phyloP scores from a whole-genome alignment of 2,329 filamentous ascomycete species.

The Microsporum ferrugineum region DNA sequence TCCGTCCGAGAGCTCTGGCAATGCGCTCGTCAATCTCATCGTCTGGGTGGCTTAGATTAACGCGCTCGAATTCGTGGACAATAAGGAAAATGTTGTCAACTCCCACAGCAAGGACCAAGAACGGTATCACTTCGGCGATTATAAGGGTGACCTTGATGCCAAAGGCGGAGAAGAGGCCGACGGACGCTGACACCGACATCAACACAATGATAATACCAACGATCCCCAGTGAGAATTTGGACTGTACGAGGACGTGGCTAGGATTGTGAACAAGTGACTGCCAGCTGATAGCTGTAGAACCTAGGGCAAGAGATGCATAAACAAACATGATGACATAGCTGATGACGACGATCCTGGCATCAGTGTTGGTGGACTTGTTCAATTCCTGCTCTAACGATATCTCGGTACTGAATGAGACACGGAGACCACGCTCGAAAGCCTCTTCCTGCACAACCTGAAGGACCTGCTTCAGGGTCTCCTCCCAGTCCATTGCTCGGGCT shows the following conservation, averaged over 20 bases:
- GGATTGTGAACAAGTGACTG: constrained; percentile 71
- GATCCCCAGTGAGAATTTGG: constrained; percentile 91
- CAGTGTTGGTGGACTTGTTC: constrained; percentile 96
- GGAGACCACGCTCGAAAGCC: constrained; percentile 62
- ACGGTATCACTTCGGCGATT: constrained; percentile 96
- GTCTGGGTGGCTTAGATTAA: constrained; percentile 85
- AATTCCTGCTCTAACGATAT: constrained; percentile 89
- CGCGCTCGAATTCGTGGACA: constrained; percentile 92
- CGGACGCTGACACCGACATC: constrained; percentile 93
- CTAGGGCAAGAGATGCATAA: constrained; percentile 85
- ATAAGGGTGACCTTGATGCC: constrained; percentile 93
- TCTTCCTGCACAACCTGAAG: constrained; percentile 71
- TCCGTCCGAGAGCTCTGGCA: constrained; percentile 78
- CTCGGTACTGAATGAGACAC: constrained; percentile 90
- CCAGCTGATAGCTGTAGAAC: constrained; percentile 71
- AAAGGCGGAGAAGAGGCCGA: constrained; percentile 83
- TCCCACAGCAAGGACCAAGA: constrained; percentile 88
- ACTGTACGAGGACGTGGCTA: constrained; percentile 75
- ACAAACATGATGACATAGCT: constrained; percentile 99
- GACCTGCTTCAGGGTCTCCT: constrained; percentile 61
- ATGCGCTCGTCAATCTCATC: constrained; percentile 77
- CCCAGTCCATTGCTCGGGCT: constrained; percentile 75
- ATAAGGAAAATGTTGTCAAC: constrained; percentile 99
- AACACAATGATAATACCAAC: constrained; percentile 89
- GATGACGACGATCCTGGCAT: constrained; percentile 90